A percentile compares a stretch with the other conserved stretches of the same genome.
Conservation (phyloP, 148 eudicot species). For the Nepenthes mirabilis region DNA sequence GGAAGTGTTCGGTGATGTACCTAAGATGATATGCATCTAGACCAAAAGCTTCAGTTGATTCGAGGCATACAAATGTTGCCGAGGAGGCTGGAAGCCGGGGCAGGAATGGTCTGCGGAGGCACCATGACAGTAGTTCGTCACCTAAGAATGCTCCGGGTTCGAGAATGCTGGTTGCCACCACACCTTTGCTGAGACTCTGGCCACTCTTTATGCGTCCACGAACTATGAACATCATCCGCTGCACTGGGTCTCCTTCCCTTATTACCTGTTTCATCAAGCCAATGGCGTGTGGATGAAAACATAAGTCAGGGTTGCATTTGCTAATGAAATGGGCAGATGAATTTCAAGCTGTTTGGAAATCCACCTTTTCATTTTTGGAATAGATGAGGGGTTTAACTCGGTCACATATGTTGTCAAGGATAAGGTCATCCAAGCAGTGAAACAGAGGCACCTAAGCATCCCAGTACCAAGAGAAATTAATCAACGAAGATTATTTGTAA, state of each 20-base stretch:
- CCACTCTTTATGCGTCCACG: slow-evolving; percentile 53
- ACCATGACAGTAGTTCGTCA: slow-evolving; percentile 84
- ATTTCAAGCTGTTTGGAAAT: background rate
- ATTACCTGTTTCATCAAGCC: slow-evolving; percentile 30
- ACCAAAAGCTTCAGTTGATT: slow-evolving; percentile 71
- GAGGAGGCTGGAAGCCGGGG: slow-evolving; percentile 84
- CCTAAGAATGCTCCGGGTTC: slow-evolving; percentile 80
- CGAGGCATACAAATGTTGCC: slow-evolving; percentile 61
- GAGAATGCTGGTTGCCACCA: slow-evolving; percentile 54
- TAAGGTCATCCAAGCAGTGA: slow-evolving; percentile 68
- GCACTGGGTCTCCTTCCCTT: slow-evolving; percentile 91
- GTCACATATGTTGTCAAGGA: slow-evolving; percentile 90
- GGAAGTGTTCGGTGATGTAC: slow-evolving; percentile 80
- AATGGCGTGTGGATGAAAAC: background rate
- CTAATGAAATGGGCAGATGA: background rate
- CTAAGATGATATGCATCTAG: slow-evolving; percentile 64
- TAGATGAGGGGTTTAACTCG: slow-evolving; percentile 71
- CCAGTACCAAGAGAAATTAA: background rate
- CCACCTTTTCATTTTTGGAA: slow-evolving; percentile 77
- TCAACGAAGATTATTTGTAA: background rate
- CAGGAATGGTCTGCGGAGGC: slow-evolving; percentile 69
- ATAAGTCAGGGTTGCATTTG: background rate
- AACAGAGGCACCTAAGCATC: slow-evolving; percentile 58
- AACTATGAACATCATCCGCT: slow-evolving; percentile 63
- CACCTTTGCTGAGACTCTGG: slow-evolving; percentile 76